Conservation (phyloP, 345 rosid genomes). For the Eutrema heterophyllum region DNA sequence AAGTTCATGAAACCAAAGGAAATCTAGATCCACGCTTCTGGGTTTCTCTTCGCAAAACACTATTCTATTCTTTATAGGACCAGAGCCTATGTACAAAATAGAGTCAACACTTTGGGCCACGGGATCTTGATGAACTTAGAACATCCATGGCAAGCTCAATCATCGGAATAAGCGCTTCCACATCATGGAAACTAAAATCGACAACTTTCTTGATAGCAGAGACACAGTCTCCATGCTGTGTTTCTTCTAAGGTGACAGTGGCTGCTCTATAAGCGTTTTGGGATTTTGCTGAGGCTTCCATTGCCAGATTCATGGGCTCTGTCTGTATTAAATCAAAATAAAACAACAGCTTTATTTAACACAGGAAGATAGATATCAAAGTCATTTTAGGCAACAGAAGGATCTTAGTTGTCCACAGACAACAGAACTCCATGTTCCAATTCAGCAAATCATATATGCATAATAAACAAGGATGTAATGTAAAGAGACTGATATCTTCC, state of each 20-base stretch:
- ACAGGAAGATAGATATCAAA: not conserved
- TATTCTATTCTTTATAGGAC: conserved; percentile 28
- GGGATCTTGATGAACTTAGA: conserved; percentile 30
- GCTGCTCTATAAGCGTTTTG: conserved; percentile 48
- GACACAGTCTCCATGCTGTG: conserved; percentile 37
- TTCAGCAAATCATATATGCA: conserved; percentile 8
- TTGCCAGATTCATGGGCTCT: conserved; percentile 49
- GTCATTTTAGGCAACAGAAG: not conserved
- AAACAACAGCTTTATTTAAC: conserved; percentile 18
- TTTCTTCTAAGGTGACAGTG: conserved; percentile 35
- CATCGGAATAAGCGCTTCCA: conserved; percentile 50
- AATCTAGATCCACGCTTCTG: conserved; percentile 24
- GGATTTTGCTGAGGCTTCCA: conserved; percentile 78
- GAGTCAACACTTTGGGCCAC: conserved; percentile 43
- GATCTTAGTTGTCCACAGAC: not conserved
- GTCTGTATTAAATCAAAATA: conserved; percentile 49
- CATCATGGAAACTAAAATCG: conserved; percentile 75
- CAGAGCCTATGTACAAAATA: conserved; percentile 33
- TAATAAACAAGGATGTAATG: not conserved
- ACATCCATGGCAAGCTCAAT: conserved; percentile 59
- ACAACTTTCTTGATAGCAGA: conserved; percentile 50
- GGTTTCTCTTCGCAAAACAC: conserved; percentile 3
- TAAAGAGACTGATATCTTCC: conserved; percentile 2
- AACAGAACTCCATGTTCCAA: not conserved
- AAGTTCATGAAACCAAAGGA: conserved; percentile 22